Percentiles rank a stretch among this genome's conserved stretches.
These are phyloP conservation scores for Limnanthes douglasii DNA, from an alignment of 345 rosid species.

Conservation along the genomic window DNA sequence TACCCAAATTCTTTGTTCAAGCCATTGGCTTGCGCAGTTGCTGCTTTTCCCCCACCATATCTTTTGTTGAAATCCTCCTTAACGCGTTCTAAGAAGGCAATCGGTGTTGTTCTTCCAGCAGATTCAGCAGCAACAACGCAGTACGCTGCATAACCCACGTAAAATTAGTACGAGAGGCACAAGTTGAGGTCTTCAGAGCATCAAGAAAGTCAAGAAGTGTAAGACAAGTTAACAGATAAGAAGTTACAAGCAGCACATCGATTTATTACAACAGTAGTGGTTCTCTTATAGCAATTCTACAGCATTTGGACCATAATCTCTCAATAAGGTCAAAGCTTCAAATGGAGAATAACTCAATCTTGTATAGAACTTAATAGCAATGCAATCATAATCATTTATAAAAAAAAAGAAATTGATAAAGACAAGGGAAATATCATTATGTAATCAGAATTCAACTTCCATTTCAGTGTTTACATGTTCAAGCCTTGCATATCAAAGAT, in stretches of 20 bases:
- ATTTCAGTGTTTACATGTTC: too few relatives aligned
- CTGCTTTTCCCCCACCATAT: constrained; percentile 87
- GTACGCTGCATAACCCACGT: constrained; percentile 52
- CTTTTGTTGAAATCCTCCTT: constrained; percentile 83
- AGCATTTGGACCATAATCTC: background rate
- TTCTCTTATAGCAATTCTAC: background rate
- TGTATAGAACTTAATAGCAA: too few relatives aligned
- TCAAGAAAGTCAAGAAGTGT: background rate
- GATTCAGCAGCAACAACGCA: constrained; percentile 91
- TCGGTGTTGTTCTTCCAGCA: constrained; percentile 81
- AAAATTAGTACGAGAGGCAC: too few relatives aligned
- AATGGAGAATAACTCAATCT: too few relatives aligned
- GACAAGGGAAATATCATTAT: too few relatives aligned
- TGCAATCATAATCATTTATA: too few relatives aligned
- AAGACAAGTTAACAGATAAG: background rate
- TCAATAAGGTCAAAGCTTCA: background rate
- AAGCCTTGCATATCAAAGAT: too few relatives aligned
- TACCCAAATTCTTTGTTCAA: constrained; percentile 80
- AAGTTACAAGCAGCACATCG: background rate
- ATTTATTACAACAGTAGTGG: too few relatives aligned
- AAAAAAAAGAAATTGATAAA: too few relatives aligned
- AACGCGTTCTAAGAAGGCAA: constrained; percentile 77
- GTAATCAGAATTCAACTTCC: too few relatives aligned
- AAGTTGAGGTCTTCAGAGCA: too few relatives aligned
- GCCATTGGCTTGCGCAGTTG: constrained; percentile 57